A percentile compares a stretch with the other conserved stretches of the same genome.
Evolutionary conservation across 2,329 filamentous ascomycete genomes (phyloP).

Genomic region (Cercospora janseana): DNA sequence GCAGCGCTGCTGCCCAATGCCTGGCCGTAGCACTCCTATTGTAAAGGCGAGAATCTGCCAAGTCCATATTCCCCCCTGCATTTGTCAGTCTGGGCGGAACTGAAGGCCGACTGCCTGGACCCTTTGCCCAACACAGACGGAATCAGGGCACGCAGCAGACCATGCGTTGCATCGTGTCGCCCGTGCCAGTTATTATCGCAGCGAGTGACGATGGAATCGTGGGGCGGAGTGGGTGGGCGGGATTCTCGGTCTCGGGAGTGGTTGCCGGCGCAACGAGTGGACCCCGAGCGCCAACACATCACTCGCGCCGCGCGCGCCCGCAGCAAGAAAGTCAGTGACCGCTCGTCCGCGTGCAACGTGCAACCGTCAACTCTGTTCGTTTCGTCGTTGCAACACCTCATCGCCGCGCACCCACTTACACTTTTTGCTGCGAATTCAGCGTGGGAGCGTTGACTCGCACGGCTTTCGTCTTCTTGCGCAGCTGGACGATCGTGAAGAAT

Average conservation of each 20-base stretch:
- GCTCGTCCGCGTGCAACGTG: slow-evolving; percentile 3
- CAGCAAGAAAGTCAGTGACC: background rate
- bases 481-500: background rate
- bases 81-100: too few species aligned
- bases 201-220: too few species aligned
- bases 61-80: too few species aligned
- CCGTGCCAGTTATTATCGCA: too few species aligned
- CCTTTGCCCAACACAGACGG: too few species aligned
- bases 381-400: background rate
- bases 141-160: too few species aligned
- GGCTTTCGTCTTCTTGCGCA: background rate
- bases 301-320: background rate
- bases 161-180: too few species aligned
- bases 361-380: slow-evolving; percentile 3
- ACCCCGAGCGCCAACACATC: background rate
- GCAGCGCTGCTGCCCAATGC: too few species aligned
- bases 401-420: background rate
- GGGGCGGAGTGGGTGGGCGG: background rate
- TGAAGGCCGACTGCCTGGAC: too few species aligned
- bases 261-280: too few species aligned
- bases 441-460: slow-evolving; percentile 4
- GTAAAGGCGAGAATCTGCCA: too few species aligned
- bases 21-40: too few species aligned
- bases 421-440: background rate
- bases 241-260: background rate